These are phyloP conservation scores for Spencermartinsiella ligniputridi DNA, from an alignment of 1,139 yeast species.

Conservation along the genomic window DNA sequence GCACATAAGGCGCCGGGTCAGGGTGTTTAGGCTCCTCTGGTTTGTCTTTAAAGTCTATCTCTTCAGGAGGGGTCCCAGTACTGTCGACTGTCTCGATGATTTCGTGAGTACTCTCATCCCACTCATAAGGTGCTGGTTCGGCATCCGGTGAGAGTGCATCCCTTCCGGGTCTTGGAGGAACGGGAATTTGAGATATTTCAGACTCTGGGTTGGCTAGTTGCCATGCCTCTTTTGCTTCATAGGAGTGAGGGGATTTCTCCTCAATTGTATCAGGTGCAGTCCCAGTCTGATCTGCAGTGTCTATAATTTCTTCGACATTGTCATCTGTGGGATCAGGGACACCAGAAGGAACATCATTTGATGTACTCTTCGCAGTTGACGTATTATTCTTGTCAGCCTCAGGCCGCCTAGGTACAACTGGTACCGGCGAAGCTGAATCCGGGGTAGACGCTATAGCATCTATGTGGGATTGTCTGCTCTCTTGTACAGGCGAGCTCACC, in stretches of 20 bases:
- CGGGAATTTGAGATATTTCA: background rate
- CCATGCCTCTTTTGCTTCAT: background rate
- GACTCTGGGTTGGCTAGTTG: background rate
- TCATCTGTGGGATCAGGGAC: background rate
- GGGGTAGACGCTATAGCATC: no score
- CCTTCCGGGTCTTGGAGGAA: background rate
- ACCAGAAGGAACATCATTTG: no score
- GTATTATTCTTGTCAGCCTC: no score
- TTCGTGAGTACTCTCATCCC: background rate
- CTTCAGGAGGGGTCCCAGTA: conserved; percentile 2
- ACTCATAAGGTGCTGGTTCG: conserved; percentile 1
- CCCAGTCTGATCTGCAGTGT: conserved; percentile 1
- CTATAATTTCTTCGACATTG: conserved; percentile 5
- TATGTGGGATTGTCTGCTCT: no score
- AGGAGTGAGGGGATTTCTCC: no score
- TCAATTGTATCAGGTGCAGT: background rate
- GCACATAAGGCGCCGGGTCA: background rate
- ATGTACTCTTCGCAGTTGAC: no score
- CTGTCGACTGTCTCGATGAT: conserved; percentile 1
- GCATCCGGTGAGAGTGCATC: background rate
- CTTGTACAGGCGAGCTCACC: no score
- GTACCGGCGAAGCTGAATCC: no score
- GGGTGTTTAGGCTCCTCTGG: background rate
- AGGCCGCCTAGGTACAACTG: no score
- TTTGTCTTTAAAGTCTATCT: conserved; percentile 1